Conservation (phyloP, 2,329 filamentous ascomycete species). For the Dactylellina parvicollis region DNA sequence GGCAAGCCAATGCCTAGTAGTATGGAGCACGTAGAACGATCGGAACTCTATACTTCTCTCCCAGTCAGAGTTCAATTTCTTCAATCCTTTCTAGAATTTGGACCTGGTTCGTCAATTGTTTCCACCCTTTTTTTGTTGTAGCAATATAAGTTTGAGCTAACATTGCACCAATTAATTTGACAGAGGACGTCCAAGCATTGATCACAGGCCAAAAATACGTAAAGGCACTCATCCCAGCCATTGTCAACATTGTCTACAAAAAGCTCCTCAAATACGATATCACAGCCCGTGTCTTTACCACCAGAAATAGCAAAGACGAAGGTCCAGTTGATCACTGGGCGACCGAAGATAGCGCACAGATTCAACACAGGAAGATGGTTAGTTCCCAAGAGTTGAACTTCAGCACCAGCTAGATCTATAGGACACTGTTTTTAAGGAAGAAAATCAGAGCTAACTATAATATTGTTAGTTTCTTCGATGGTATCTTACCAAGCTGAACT, state of each 20-base stretch:
- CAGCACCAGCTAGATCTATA: constrained; percentile 47
- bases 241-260: constrained; percentile 85
- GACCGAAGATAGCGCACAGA: constrained; percentile 47
- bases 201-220: constrained; percentile 77
- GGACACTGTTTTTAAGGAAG: not conserved
- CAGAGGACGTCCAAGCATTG: constrained; percentile 78
- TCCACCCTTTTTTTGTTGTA: not conserved
- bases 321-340: constrained; percentile 65
- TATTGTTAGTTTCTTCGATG: constrained; percentile 65
- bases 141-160: constrained; percentile 49
- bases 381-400: too few species aligned
- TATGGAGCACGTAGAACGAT: constrained; percentile 73
- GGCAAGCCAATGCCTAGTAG: constrained; percentile 43
- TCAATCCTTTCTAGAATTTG: constrained; percentile 80
- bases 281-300: constrained; percentile 78
- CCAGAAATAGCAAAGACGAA: constrained; percentile 70
- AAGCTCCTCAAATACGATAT: constrained; percentile 84
- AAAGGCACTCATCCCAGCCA: constrained; percentile 80
- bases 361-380: constrained; percentile 52
- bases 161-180: not conserved
- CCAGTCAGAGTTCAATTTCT: constrained; percentile 76
- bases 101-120: constrained; percentile 67
- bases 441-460: not conserved
- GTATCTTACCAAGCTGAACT: constrained; percentile 78
- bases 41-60: constrained; percentile 76